Conservation (phyloP, 768 basidiomycete species). For the Terana coerulea region DNA sequence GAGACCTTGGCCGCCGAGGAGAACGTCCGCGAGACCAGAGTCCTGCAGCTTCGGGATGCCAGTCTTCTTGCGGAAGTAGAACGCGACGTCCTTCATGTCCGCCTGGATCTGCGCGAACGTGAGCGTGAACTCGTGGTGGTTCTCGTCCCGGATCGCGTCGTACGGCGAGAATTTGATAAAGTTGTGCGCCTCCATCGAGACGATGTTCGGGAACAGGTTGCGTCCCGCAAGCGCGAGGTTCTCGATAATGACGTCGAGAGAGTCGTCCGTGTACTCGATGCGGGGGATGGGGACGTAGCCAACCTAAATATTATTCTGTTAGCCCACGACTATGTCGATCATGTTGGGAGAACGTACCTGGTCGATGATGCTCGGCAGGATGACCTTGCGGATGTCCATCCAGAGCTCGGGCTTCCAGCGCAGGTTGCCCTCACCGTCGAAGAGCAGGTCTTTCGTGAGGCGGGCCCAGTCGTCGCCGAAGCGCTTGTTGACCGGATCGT, state of each 20-base stretch:
- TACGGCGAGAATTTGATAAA: conserved; percentile 85
- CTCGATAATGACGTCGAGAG: conserved; percentile 87
- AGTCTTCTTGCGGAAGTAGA: conserved; percentile 84
- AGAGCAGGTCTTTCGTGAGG: conserved; percentile 80
- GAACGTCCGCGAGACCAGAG: conserved; percentile 80
- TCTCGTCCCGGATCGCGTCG: conserved; percentile 49
- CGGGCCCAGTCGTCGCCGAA: conserved; percentile 84
- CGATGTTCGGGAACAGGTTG: conserved; percentile 84
- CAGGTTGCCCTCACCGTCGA: conserved; percentile 74
- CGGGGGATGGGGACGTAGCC: conserved; percentile 89
- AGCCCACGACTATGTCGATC: not conserved
- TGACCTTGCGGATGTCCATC: conserved; percentile 82
- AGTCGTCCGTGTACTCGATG: conserved; percentile 88
- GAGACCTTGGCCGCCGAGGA: conserved; percentile 82
- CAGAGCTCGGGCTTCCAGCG: conserved; percentile 88
- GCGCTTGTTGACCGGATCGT: conserved; percentile 78
- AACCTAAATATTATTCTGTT: conserved; percentile 34
- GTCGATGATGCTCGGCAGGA: conserved; percentile 74
- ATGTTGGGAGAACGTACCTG: conserved; percentile 44
- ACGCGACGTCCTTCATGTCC: conserved; percentile 91
- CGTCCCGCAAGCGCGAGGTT: conserved; percentile 85
- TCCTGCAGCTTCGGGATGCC: conserved; percentile 80
- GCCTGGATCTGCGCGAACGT: conserved; percentile 85
- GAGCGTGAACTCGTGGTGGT: conserved; percentile 70
- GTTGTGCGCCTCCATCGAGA: conserved; percentile 75